Conservation (phyloP, 768 basidiomycete genomes). For the Myochromella boudieri region DNA sequence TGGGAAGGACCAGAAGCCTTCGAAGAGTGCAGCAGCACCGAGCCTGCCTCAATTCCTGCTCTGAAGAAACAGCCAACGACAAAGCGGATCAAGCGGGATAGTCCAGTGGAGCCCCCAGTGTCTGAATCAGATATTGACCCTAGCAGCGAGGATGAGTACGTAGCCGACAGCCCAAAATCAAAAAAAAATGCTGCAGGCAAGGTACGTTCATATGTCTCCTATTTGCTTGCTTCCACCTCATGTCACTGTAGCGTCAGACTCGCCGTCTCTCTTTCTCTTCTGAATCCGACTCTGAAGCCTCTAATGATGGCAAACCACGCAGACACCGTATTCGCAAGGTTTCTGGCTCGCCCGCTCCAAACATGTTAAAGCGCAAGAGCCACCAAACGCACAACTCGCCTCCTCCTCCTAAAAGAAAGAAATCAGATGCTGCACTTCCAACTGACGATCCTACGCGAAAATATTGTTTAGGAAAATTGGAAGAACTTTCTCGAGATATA, state of each 20-base stretch:
- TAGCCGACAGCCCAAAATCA: conserved; percentile 41
- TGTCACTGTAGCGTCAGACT: conserved; percentile 37
- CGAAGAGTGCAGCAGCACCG: conserved; percentile 39
- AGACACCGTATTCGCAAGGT: conserved; percentile 29
- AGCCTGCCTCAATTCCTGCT: conserved; percentile 25
- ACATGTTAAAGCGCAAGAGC: conserved; percentile 56
- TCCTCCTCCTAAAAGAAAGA: conserved; percentile 49
- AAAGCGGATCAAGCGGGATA: conserved; percentile 21
- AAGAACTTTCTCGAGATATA: conserved; percentile 68
- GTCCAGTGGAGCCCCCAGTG: conserved; percentile 16
- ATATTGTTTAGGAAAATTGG: conserved; percentile 77
- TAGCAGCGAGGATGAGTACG: conserved; percentile 73
- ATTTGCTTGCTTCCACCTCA: conserved; percentile 11
- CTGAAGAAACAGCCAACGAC: conserved; percentile 29
- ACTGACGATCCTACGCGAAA: conserved; percentile 74
- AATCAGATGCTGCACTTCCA: conserved; percentile 34
- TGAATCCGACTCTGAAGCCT: conserved; percentile 44
- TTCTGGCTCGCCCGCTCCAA: conserved; percentile 30
- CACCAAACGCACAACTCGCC: conserved; percentile 31
- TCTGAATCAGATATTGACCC: conserved; percentile 51
- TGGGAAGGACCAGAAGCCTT: conserved; percentile 71
- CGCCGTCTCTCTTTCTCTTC: conserved; percentile 39
- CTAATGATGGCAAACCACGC: conserved; percentile 23
- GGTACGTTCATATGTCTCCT: conserved; percentile 35
- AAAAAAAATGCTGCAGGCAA: conserved; percentile 36